Percentiles rank a stretch among this genome's conserved stretches.
Evolutionary conservation across 345 rosid genomes (phyloP).

Genomic region (Erodium maritimum): DNA sequence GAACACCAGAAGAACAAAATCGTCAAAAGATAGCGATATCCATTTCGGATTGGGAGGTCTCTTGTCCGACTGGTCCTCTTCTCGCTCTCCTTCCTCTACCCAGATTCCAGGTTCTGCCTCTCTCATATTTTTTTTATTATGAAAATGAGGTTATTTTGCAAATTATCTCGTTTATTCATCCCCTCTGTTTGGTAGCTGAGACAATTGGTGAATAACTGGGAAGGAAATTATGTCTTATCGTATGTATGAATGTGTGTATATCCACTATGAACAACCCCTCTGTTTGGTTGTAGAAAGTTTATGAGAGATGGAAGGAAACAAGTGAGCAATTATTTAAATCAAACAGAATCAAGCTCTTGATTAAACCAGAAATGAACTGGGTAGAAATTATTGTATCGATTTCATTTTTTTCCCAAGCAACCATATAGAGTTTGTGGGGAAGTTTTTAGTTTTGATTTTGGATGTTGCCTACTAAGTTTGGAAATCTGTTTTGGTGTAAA

Average conservation of each 20-base stretch:
- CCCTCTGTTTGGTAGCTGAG: neutral
- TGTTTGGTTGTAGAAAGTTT: too few relatives aligned
- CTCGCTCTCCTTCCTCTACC: constrained; percentile 17
- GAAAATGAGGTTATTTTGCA: too few relatives aligned
- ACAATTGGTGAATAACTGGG: neutral
- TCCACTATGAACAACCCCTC: too few relatives aligned
- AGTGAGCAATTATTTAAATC: neutral
- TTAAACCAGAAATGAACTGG: neutral
- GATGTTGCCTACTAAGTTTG: neutral
- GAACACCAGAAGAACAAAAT: neutral
- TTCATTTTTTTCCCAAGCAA: neutral
- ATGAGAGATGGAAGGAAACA: too few relatives aligned
- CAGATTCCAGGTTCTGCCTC: constrained; percentile 24
- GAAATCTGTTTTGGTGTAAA: neutral
- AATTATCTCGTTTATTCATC: neutral
- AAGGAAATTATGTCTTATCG: neutral
- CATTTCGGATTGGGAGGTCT: constrained; percentile 70
- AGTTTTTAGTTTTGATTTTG: too few relatives aligned
- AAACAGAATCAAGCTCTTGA: neutral
- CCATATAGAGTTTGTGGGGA: neutral
- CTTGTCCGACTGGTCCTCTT: constrained; percentile 48
- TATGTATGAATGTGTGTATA: too few relatives aligned
- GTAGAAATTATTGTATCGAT: neutral
- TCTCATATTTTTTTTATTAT: neutral
- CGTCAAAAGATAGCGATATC: neutral